Evolutionary conservation across 2,329 filamentous ascomycete genomes (phyloP), one percentile per base, ranked within the genome.

Genomic region (Venturia aucupariae): DNA sequence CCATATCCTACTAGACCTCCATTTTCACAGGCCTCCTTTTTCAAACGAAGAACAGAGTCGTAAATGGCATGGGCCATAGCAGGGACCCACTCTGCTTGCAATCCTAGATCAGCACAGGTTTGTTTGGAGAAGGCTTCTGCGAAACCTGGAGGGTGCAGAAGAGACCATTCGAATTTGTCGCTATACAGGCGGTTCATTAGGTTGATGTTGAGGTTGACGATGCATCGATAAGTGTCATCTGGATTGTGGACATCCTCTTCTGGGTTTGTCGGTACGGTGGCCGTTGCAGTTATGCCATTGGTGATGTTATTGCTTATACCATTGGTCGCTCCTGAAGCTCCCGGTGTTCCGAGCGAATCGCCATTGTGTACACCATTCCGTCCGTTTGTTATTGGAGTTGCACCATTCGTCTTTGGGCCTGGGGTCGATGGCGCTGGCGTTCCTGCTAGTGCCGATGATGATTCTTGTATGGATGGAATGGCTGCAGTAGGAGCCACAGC

Each of bases 161-260:
- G 80, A 5, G 93, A 97, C 93, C 93, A 97, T 74, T 97, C 93
- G 68, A 99, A 97, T 72, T 92, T 96, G 80, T 99, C 94, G 3
- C 90, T 95, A 75, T 97, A 97, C 15, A 97, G 83, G 70, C 90
- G 87, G 64, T 95, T 96, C 63, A 92, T 87, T 27, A 97, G 82
- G 72, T 96, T 97, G 71, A 99, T 90, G 73, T 90, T 96, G 55
- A 99, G 80, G 55, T 86, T 90, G 69, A 99, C 87, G 70, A 97
- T 89, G 74, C 94, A 97, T 60, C 94, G 87, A 76, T 97, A 97
- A 2, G 90, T 92, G 75, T 97, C 93, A 72, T 97, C 92, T 4
- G 91, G 92, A 72, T 96, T 96, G 71, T 88, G 84, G 48, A 92
- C 85, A 68, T 90, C 89, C 41, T 87, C 85, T 46, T 87, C 86